These are phyloP conservation scores for Mycosphaerelloides madeirae DNA, from an alignment of 2,329 filamentous ascomycete species.

Conservation along the genomic window DNA sequence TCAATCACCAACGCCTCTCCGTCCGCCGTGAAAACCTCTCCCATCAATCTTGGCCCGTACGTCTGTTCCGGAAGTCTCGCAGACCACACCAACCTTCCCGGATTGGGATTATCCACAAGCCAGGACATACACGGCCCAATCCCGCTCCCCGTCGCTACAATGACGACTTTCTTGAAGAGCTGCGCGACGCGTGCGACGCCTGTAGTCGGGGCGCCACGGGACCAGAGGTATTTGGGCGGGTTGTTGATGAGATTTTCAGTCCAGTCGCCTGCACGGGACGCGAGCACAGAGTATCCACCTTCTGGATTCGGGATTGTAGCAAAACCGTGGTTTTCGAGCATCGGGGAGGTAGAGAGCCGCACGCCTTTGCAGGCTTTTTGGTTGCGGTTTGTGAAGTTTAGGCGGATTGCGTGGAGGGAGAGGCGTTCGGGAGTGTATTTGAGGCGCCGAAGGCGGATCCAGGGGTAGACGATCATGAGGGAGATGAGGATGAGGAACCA, in stretches of 20 bases:
- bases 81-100: conserved; percentile 64
- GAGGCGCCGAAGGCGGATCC: conserved; percentile 66
- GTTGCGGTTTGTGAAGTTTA: conserved; percentile 62
- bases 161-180: conserved; percentile 60
- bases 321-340: conserved; percentile 69
- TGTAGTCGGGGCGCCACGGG: conserved; percentile 61
- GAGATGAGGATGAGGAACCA: conserved; percentile 67
- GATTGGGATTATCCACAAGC: conserved; percentile 46
- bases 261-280: conserved; percentile 74
- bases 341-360: conserved; percentile 21
- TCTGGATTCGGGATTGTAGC: conserved; percentile 59
- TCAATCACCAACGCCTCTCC: conserved; percentile 63
- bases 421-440: conserved; percentile 61
- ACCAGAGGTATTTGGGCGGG: conserved; percentile 60
- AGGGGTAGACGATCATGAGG: conserved; percentile 63
- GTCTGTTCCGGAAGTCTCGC: conserved; percentile 58
- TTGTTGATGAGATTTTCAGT: conserved; percentile 59
- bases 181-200: conserved; percentile 64
- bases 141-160: conserved; percentile 68
- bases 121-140: conserved; percentile 66
- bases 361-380: conserved; percentile 41
- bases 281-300: conserved; percentile 61
- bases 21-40: conserved; percentile 55
- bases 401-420: conserved; percentile 65
- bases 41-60: conserved; percentile 56